Percentiles rank a stretch among this genome's conserved stretches.
Conservation (phyloP, 148 eudicot species). For the Drosera capensis region DNA sequence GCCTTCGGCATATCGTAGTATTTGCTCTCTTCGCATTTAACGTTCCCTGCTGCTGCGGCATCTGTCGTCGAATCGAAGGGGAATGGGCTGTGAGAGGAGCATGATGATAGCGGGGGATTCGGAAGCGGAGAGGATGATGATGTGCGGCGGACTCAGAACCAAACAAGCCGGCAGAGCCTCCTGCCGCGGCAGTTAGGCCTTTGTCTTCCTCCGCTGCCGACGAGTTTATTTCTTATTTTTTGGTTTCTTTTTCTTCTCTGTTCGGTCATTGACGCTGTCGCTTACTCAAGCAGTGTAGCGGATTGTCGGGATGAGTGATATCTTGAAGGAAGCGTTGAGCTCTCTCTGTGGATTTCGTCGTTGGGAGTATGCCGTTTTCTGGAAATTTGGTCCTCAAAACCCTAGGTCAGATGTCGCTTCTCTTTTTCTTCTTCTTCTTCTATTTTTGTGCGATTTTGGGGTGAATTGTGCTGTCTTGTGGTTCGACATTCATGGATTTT, state of each 20-base stretch:
- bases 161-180: slow-evolving; percentile 96
- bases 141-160: slow-evolving; percentile 81
- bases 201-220: slow-evolving; percentile 6
- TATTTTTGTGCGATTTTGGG: too few relatives aligned
- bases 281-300: too few relatives aligned
- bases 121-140: slow-evolving; percentile 78
- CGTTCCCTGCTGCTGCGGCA: too few relatives aligned
- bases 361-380: slow-evolving; percentile 93
- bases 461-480: too few relatives aligned
- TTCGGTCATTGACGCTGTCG: not conserved
- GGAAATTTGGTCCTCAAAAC: slow-evolving; percentile 89
- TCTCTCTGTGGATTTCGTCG: slow-evolving; percentile 73
- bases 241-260: too few relatives aligned
- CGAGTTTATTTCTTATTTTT: slow-evolving; percentile 4
- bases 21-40: not conserved
- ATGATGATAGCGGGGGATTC: slow-evolving; percentile 31
- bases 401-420: slow-evolving; percentile 48
- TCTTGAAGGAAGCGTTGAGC: slow-evolving; percentile 76
- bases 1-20: slow-evolving; percentile 45
- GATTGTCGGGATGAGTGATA: slow-evolving; percentile 46
- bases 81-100: slow-evolving; percentile 42
- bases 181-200: slow-evolving; percentile 86
- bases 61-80: too few relatives aligned
- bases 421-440: too few relatives aligned
- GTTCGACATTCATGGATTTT: too few relatives aligned